Base-by-base conservation (phyloP, 1,284 basidiomycete genomes). In the Marasmius oreades region DNA sequence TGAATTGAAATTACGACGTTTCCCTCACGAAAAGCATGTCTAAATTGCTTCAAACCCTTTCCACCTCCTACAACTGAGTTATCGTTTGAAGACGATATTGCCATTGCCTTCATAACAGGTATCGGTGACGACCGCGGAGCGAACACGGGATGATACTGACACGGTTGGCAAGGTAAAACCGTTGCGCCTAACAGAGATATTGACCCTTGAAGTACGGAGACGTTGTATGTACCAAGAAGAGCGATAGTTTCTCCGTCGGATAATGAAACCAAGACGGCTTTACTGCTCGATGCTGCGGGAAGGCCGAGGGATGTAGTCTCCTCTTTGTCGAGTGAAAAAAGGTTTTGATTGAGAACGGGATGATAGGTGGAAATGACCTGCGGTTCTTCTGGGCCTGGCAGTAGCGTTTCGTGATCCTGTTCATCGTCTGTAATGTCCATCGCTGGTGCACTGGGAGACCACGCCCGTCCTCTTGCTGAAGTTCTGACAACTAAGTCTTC, bases 81-180 rank as follows among this genome's bases (percentile, higher is more conserved):
- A 10, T 31, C 28, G 28, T 4, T 14, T 53, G 48, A 26, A 58
- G 28, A 64, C 57, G 46, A 67, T 61, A 70, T 57, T 56, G 73
- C 73, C 45, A 70, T 57, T 56, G 73, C 73, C 45, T 73, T 67
- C 20, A 89, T 67, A 18, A 79, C 63, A 2, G 89, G 87, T 6
- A 92, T 67, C 0, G 89, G 86, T 6, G 86, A 80, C 0, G 82
- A 89, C 11, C 79, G 76, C 0, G 88, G 86, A 1, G 88, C 85
- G 63, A 82, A 91, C 22, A 90, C 72, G 22, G 67, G 67, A 58
- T 88, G 74, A 4, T 63, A 58, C 1, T 56, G 64, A 3, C 62
- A 47, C 0, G 82, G 81, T 1, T 81, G 65, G 1, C 58, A 46
- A 20, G 52, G 18, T 16, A 23, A 26, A 7, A 90, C 65, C 0